Evolutionary conservation across 225 moss, liverwort and hornwort genomes (phyloP).

Genomic region (Physcomitrium patens): DNA sequence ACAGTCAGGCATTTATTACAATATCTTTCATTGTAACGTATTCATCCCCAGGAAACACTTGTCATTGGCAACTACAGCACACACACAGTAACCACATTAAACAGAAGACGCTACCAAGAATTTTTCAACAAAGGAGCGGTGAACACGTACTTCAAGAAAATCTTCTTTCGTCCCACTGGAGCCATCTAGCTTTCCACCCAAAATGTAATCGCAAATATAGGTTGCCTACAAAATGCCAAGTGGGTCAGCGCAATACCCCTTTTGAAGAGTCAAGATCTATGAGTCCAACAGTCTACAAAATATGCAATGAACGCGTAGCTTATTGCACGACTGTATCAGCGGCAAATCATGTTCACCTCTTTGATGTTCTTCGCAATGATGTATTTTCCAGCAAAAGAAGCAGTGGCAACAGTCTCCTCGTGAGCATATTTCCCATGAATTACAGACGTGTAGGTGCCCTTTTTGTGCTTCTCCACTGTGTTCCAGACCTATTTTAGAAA

Average conservation of each 20-base stretch:
- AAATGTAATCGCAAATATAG: constrained; percentile 82
- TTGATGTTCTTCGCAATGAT: constrained; percentile 76
- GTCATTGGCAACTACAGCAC: constrained; percentile 8
- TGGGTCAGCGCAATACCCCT: constrained; percentile 24
- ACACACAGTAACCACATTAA: constrained; percentile 13
- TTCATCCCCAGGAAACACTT: not conserved
- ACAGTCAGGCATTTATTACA: not conserved
- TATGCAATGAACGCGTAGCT: not conserved
- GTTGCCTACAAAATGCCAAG: constrained; percentile 57
- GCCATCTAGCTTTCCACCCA: constrained; percentile 84
- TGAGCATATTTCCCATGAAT: constrained; percentile 95
- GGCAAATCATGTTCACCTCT: constrained; percentile 54
- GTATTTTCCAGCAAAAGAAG: constrained; percentile 92
- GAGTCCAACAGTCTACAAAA: not conserved
- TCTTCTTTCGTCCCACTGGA: constrained; percentile 89
- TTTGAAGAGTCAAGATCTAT: not conserved
- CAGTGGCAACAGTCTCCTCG: constrained; percentile 96
- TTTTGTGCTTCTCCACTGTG: constrained; percentile 94
- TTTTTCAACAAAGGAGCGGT: not conserved
- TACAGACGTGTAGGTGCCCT: constrained; percentile 81
- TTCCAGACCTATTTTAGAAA: constrained; percentile 79
- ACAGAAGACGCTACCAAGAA: not conserved
- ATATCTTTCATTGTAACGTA: not conserved
- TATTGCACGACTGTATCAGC: not conserved
- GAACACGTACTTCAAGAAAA: constrained; percentile 65